phyloP scores from a whole-genome alignment of 2,329 filamentous ascomycete genomes.

The Fusarium incarnatum region DNA sequence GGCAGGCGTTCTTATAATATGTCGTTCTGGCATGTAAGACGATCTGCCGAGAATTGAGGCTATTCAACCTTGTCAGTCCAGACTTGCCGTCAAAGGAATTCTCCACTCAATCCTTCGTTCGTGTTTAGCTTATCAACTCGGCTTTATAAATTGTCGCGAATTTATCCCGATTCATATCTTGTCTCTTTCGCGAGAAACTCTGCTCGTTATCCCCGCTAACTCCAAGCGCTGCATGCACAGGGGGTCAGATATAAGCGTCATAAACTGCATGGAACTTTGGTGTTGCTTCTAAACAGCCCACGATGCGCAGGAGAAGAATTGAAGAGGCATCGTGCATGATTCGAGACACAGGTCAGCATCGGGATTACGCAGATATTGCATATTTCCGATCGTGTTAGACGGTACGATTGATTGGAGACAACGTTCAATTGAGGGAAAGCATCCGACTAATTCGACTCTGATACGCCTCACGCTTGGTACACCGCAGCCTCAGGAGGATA shows the following conservation, averaged over 20 bases:
- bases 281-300: background rate
- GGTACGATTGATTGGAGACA: background rate
- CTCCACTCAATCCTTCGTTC: background rate
- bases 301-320: background rate
- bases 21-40: background rate
- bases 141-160: background rate
- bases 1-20: background rate
- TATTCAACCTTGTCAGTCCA: fast-evolving
- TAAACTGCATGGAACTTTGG: background rate
- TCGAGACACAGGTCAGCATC: background rate
- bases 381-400: background rate
- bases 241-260: constrained; percentile 6
- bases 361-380: background rate
- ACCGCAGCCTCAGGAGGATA: background rate
- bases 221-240: constrained; percentile 1
- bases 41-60: background rate
- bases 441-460: fast-evolving
- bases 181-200: background rate
- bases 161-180: background rate
- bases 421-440: background rate
- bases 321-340: no score
- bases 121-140: background rate
- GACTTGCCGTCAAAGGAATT: background rate
- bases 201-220: constrained; percentile 14
- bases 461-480: background rate